Base-by-base conservation (phyloP, 2,329 filamentous ascomycete genomes). In the Fusarium tricinctum region DNA sequence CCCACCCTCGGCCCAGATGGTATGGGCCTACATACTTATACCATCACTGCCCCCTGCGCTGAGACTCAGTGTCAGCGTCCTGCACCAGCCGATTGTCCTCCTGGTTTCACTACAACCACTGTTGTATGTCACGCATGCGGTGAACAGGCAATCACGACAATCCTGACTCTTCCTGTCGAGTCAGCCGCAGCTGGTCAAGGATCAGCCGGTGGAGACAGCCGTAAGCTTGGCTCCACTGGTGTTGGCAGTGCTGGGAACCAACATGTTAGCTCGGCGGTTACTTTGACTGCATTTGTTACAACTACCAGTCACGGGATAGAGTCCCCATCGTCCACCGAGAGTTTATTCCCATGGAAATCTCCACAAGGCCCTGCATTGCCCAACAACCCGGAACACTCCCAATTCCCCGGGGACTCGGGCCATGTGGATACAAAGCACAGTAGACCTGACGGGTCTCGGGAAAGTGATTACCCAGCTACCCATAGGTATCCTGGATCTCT, bases 161-260 rank as follows among this genome's bases (percentile, higher is more conserved):
- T 40, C 5, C 33, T 67, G 57, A 67, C 62, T 26, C 57, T 67
- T 4, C 63, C 63, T 43, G 17, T 38, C 43, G 63, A 62, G 46
- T 57, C 58, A 39, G 35, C 38, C 26, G 32, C 42, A 50, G 61
- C 61, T 44, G n/a, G 13, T 22, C 58, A 63, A 28, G 60, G 26
- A 30, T 42, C 40, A 17, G 9, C 6, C 3, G 14, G 40, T 46
- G 42, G 46, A 9, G 47, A 28, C 12, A 22, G 4, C 13, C 30
- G 13, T 19, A 53, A 42, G 8, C 19, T 6, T 26, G 40, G 15
- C 1, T 56, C 58, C n/a, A 48, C 35, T 17, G 30, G 12, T 32
- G 30, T 26, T 26, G 26, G 26, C 26, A 10, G 26, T 26, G 26
- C 9, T 26, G 26, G 26, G 26, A 26, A 26, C 26, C 8, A 26